Percentiles rank a stretch among this genome's conserved stretches.
Evolutionary conservation across 1,284 basidiomycete species (phyloP).

Genomic region (Serendipita sp.): DNA sequence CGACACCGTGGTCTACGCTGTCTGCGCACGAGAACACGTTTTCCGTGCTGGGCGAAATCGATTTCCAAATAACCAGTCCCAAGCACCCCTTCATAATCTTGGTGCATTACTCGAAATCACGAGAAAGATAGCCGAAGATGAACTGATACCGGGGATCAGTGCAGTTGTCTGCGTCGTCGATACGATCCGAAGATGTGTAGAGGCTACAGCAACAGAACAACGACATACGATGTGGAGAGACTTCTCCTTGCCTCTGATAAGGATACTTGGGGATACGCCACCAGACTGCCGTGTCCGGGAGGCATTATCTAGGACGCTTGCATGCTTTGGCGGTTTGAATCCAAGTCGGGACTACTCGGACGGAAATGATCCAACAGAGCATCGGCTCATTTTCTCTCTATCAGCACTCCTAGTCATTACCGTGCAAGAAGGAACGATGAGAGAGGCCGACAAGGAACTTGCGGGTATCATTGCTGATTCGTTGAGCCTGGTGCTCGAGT

Average conservation of each 20-base stretch:
- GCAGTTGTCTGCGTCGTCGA: not conserved
- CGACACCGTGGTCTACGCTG: not conserved
- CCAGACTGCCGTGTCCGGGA: conserved; percentile 1
- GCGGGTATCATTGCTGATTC: not conserved
- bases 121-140: not conserved
- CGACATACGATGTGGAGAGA: not conserved
- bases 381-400: not conserved
- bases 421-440: not conserved
- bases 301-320: not conserved
- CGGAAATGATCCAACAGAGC: conserved; percentile 6
- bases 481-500: not conserved
- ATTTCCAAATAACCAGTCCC: not conserved
- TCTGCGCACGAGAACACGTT: not conserved
- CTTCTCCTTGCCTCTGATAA: not conserved
- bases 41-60: not conserved
- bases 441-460: not conserved
- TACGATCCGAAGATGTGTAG: conserved; percentile 1
- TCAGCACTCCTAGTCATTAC: not conserved
- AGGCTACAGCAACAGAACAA: not conserved
- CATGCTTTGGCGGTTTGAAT: not conserved
- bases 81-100: not conserved
- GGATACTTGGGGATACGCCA: not conserved
- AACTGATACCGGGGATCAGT: conserved; percentile 1
- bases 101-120: not conserved
- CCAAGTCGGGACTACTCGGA: not conserved